phyloP scores from a whole-genome alignment of 1,284 basidiomycete species.

The Marasmius fiardii region DNA sequence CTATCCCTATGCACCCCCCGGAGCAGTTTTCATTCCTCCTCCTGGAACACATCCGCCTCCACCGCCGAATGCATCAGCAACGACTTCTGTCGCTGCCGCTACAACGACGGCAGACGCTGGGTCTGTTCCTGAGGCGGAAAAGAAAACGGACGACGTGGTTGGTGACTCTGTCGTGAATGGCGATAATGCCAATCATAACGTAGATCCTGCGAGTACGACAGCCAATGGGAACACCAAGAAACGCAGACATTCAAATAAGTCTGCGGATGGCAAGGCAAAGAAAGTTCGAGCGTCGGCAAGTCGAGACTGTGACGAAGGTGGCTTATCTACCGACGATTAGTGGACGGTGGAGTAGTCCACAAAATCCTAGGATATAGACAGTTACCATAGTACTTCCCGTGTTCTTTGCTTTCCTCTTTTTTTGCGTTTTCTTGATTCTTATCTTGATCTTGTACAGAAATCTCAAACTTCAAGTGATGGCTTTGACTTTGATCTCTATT shows the following conservation, averaged over 20 bases:
- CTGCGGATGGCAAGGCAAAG: neutral
- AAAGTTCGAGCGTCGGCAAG: neutral
- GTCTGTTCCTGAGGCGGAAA: slow-evolving; percentile 10
- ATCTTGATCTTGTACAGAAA: slow-evolving; percentile 1
- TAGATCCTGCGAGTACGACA: neutral
- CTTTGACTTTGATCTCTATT: neutral
- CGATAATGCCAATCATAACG: neutral
- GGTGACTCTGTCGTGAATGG: neutral
- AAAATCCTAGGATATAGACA: neutral
- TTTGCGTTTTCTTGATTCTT: neutral
- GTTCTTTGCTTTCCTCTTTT: neutral
- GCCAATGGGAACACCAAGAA: neutral
- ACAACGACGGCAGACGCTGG: slow-evolving; percentile 12
- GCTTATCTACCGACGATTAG: neutral
- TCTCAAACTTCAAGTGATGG: neutral
- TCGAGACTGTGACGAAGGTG: neutral
- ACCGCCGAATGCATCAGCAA: slow-evolving; percentile 17
- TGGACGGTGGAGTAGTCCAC: neutral
- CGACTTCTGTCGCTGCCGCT: slow-evolving; percentile 4
- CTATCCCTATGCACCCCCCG: slow-evolving; percentile 21
- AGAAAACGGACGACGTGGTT: neutral
- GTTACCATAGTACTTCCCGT: neutral
- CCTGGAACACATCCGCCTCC: slow-evolving; percentile 21
- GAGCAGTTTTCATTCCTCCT: slow-evolving; percentile 24
- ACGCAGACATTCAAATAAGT: neutral